A percentile compares a stretch with the other conserved stretches of the same genome.
Evolutionary conservation across 1,284 basidiomycete species (phyloP).

Genomic region (Cerioporus squamosus): DNA sequence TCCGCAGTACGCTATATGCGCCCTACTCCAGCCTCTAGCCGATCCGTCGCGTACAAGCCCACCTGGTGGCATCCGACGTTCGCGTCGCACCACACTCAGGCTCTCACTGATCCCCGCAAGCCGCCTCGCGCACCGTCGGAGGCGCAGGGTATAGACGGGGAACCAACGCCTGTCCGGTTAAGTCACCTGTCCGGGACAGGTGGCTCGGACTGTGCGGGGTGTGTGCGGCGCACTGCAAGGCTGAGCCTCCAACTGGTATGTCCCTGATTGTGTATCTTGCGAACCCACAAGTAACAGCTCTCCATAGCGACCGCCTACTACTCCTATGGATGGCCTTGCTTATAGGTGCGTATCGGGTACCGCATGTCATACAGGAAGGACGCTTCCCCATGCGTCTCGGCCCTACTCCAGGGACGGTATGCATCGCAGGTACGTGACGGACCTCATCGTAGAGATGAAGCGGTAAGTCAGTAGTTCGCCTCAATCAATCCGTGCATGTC

Average conservation of each 20-base stretch:
- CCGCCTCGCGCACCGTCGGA: background rate
- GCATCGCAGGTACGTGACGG: background rate
- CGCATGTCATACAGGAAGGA: too few species aligned
- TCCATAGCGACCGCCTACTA: too few species aligned
- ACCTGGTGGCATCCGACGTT: slow-evolving; percentile 11
- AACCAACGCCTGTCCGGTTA: slow-evolving; percentile 10
- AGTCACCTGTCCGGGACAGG: slow-evolving; percentile 8
- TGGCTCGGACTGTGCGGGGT: slow-evolving; percentile 10
- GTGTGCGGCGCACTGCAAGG: slow-evolving; percentile 8
- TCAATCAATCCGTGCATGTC: too few species aligned
- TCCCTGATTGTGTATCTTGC: background rate
- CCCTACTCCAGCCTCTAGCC: background rate
- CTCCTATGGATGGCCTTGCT: too few species aligned
- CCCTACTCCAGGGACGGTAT: too few species aligned
- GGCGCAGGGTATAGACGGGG: background rate
- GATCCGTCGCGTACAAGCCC: slow-evolving; percentile 5
- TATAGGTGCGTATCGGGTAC: too few species aligned
- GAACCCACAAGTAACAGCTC: too few species aligned
- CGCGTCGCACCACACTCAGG: slow-evolving; percentile 6
- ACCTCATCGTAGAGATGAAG: too few species aligned
- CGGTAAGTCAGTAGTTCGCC: too few species aligned
- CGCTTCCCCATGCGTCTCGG: too few species aligned
- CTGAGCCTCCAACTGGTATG: slow-evolving; percentile 6
- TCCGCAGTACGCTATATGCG: background rate
- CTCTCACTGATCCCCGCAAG: background rate